phyloP scores from a whole-genome alignment of 2,329 filamentous ascomycete genomes.

The Eutypa lata region DNA sequence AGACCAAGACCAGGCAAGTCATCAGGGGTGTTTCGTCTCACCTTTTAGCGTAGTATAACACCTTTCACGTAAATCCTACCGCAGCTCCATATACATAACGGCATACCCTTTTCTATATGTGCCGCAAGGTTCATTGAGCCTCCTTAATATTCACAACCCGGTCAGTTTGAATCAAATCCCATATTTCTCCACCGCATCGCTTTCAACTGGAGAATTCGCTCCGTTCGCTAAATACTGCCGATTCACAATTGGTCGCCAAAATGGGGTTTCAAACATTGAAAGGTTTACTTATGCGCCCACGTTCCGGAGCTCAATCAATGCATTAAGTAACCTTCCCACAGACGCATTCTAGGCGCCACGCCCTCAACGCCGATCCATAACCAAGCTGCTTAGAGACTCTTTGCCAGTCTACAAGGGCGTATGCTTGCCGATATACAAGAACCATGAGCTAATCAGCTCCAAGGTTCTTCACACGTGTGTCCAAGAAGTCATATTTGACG shows the following conservation, averaged over 20 bases:
- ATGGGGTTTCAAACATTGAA: neutral
- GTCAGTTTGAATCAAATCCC: neutral
- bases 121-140: neutral
- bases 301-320: neutral
- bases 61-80: neutral
- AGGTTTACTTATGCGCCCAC: neutral
- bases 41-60: neutral
- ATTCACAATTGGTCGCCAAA: neutral
- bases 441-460: neutral
- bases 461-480: neutral
- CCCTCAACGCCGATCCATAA: neutral
- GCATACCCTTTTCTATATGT: neutral
- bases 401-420: neutral
- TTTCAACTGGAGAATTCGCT: neutral
- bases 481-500: neutral
- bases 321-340: neutral
- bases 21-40: conserved; percentile 1
- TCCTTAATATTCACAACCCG: neutral
- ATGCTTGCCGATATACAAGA: neutral
- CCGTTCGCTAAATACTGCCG: neutral
- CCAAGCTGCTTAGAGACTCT: neutral
- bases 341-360: neutral
- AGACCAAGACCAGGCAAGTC: neutral
- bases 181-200: neutral
- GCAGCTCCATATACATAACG: neutral